Base-by-base conservation (phyloP, 2,329 filamentous ascomycete genomes). In the Apiospora phragmitis region DNA sequence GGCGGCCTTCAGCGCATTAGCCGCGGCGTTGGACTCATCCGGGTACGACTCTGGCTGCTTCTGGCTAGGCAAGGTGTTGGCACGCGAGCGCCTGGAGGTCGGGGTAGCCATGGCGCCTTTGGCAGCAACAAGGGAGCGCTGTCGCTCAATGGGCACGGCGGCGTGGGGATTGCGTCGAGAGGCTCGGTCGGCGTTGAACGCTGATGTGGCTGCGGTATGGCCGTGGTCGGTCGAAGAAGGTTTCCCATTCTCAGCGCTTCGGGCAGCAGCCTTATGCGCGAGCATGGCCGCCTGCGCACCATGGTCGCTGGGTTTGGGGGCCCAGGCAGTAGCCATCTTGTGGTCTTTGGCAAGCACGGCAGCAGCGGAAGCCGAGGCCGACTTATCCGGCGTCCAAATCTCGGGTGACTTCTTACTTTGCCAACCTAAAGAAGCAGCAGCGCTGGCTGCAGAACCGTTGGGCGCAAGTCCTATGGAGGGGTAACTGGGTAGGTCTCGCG, bases 281-380 rank as follows among this genome's bases (percentile, higher is more conserved):
- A 93, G 83, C 12, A 94, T 78, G 4, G 94, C 94, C 66, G 94
- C 93, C 78, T 92, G 93, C 68, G 92, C 90, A 45, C 92, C 92
- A 67, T 91, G 88, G 16, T 88, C 83, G 77, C 88, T 92, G 70
- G 87, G 82, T 71, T 90, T 85, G 11, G 90, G 89, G 73, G 92
- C 86, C 89, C 90, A 92, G 9, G 86, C 71, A 3, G 91, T 72
- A 16, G 76, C 73, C 69, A 77, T 73, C 70, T 76, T 79, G 70
- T 77, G 75, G 70, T 78, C 75, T 70, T 77, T 77, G 41, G 78
- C 78, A 71, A 81, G 75, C 35, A 76, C 70, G 21, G 79, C 80
- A 65, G 79, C 78, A 35, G 72, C 75, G 41, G 78, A 79, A 66
- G 91, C 90, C 12, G 87, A 87, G 38, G 88, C 84, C n/a, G 85